These are phyloP conservation scores for Bipolaris oryzae DNA, from an alignment of 2,329 filamentous ascomycete genomes.

Conservation along the genomic window DNA sequence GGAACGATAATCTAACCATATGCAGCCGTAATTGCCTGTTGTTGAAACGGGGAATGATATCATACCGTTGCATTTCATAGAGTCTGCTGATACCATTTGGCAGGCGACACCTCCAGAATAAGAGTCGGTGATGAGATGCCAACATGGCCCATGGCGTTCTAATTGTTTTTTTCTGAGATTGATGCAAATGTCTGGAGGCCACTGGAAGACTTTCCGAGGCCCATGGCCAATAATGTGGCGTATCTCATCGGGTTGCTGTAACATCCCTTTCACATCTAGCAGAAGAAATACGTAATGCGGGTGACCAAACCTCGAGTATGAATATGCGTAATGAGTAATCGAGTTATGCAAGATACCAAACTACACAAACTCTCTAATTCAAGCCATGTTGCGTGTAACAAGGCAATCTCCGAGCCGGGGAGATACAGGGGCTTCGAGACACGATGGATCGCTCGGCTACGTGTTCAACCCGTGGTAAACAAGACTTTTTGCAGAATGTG, in stretches of 20 bases:
- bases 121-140: neutral
- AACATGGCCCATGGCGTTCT: neutral
- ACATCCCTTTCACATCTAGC: neutral
- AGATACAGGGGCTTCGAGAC: neutral
- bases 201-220: neutral
- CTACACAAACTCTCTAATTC: neutral
- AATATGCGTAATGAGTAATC: neutral
- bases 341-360: neutral
- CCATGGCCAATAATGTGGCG: neutral
- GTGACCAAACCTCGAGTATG: neutral
- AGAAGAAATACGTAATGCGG: neutral
- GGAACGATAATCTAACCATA: slow-evolving; percentile 16
- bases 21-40: slow-evolving; percentile 15
- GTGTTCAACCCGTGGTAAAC: neutral
- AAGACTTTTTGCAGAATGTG: neutral
- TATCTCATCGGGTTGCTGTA: neutral
- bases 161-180: neutral
- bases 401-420: neutral
- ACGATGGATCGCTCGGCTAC: neutral
- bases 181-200: neutral
- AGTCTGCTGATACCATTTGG: neutral
- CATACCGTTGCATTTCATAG: neutral
- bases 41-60: neutral
- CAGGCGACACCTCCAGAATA: neutral
- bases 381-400: neutral